Evolutionary conservation across 2,329 filamentous ascomycete genomes (phyloP), one percentile per base, ranked within the genome.

Genomic region (Paecilomyces variotii): DNA sequence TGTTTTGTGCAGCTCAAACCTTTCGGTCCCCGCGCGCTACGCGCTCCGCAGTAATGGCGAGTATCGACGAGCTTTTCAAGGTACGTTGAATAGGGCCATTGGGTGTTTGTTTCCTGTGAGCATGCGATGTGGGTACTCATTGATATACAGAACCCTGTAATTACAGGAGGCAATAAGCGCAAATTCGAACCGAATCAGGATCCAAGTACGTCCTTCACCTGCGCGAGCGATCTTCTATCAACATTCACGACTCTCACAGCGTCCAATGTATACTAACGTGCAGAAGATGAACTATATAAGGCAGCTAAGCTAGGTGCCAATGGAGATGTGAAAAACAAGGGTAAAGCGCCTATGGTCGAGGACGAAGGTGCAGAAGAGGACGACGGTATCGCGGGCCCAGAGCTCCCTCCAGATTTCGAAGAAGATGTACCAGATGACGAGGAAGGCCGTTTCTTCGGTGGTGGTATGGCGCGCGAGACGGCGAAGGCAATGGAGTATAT

Each of bases 381-480:
- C 25, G 73, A 73, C 28, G 74, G 78, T 57, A 74, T 73, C 28
- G 79, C 82, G 1, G 82, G 82, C 0, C 82, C 82, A 0, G 79
- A 84, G 51, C 75, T 82, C 35, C 82, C 84, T 12, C 79, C 79
- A 5, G 83, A 84, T 62, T 79, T 83, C 27, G 81, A 81, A 35
- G 84, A 82, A 55, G 81, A 84, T 54, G 78, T 82, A 75, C 78
- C 72, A 7, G 89, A 93, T 64, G 92, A 96, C 66, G 91, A 96
- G 56, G 94, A 96, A 63, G 94, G 93, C 0, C 87, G 94, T 10
- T 99, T 99, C 79, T 99, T 97, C 67, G 94, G 93, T 51, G 90
- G 91, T 57, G 94, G 94, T 34, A 88, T 99, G 66, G 90, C 88
- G 27, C 82, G 87, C 59, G 83, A 90, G 64, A 91, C 95, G 64